Conservation (phyloP, 208 protist genomes). For the Acanthamoeba culbertsoni region DNA sequence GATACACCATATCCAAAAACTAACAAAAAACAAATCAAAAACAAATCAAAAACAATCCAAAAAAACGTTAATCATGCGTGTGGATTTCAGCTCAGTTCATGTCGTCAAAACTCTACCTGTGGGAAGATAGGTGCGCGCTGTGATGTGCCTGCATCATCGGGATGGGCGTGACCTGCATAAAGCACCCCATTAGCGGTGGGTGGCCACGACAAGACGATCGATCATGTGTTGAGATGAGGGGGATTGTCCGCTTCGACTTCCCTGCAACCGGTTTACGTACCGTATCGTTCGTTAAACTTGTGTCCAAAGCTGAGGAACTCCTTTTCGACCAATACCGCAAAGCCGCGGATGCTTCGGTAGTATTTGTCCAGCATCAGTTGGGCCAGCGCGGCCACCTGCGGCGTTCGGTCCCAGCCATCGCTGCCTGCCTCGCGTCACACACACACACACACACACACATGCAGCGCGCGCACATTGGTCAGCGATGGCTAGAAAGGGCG, state of each 20-base stretch:
- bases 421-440: not conserved
- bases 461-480: not conserved
- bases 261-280: too few species aligned
- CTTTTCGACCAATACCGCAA: slow-evolving; percentile 88
- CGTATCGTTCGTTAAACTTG: slow-evolving; percentile 54
- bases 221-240: too few species aligned
- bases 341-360: slow-evolving; percentile 88
- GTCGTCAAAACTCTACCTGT: too few species aligned
- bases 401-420: slow-evolving; percentile 90
- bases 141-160: not conserved
- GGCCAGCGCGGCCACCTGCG: slow-evolving; percentile 85
- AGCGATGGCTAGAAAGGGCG: not conserved
- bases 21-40: too few species aligned
- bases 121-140: slow-evolving; percentile 91
- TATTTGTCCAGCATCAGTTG: slow-evolving; percentile 89
- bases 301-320: slow-evolving; percentile 89
- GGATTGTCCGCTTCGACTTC: too few species aligned
- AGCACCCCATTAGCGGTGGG: too few species aligned
- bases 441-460: not conserved
- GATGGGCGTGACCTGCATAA: not conserved
- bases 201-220: too few species aligned
- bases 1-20: slow-evolving; percentile 94
- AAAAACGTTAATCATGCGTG: too few species aligned
- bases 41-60: too few species aligned
- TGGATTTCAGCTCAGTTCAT: too few species aligned